Percentiles rank a stretch among this genome's conserved stretches.
phyloP scores from a whole-genome alignment of 495 filamentous ascomycete species.

The Podospora tetraspora region DNA sequence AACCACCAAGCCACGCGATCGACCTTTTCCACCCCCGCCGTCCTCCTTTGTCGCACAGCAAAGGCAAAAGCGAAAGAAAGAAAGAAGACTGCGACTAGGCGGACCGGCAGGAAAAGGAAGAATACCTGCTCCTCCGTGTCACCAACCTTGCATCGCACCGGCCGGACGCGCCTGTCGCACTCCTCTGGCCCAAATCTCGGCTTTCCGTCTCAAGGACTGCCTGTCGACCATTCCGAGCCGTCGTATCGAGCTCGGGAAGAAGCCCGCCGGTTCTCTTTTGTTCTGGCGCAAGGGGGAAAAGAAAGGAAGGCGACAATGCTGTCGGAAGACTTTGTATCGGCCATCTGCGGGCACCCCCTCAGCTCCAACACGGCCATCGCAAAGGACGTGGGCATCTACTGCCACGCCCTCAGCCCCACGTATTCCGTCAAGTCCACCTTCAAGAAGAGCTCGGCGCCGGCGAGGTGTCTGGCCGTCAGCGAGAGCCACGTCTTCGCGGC shows the following conservation, averaged over 20 bases:
- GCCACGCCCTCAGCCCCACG: slow-evolving; percentile 74
- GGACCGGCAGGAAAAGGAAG: slow-evolving; percentile 1
- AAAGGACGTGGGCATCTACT: slow-evolving; percentile 77
- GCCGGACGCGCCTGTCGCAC: no score
- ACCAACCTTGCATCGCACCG: slow-evolving; percentile 6
- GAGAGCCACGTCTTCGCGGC: slow-evolving; percentile 83
- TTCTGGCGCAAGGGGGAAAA: background rate
- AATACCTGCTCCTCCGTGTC: slow-evolving; percentile 3
- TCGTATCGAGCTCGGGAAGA: no score
- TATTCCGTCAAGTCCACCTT: slow-evolving; percentile 66
- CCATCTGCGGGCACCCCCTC: slow-evolving; percentile 60
- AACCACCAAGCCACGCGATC: background rate
- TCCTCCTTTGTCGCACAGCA: slow-evolving; percentile 5
- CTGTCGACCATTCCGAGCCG: background rate
- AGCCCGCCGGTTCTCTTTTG: background rate
- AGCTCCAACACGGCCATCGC: slow-evolving; percentile 58
- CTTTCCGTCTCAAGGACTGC: slow-evolving; percentile 1
- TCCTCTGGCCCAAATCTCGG: no score
- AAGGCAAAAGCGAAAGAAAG: slow-evolving; percentile 1
- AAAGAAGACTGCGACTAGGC: background rate
- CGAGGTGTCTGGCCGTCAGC: slow-evolving; percentile 75
- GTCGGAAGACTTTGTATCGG: slow-evolving; percentile 74
- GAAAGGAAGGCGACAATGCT: slow-evolving; percentile 51
- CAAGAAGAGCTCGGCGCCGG: slow-evolving; percentile 83
- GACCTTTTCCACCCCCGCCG: background rate